phyloP scores from a whole-genome alignment of 768 basidiomycete genomes.

The Austroboletus festivus region DNA sequence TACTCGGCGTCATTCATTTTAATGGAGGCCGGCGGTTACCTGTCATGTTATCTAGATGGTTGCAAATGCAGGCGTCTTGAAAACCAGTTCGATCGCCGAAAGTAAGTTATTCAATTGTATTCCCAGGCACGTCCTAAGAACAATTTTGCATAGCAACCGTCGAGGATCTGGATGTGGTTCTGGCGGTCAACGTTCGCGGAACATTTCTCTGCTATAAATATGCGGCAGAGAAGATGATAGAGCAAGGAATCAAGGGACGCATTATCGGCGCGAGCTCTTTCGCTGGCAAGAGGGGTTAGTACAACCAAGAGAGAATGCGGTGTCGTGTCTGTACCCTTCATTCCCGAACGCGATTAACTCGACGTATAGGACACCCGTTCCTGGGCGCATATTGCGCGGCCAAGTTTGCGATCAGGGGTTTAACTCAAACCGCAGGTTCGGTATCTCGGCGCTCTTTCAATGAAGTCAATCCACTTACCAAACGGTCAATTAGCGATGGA shows the following conservation, averaged over 20 bases:
- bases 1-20: too few relatives aligned
- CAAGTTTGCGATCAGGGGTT: slow-evolving; percentile 43
- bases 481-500: slow-evolving; percentile 28
- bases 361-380: slow-evolving; percentile 26
- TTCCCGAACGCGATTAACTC: neutral
- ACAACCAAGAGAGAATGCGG: too few relatives aligned
- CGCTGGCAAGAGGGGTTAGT: slow-evolving; percentile 32
- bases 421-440: slow-evolving; percentile 36
- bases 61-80: slow-evolving; percentile 18
- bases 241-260: slow-evolving; percentile 40
- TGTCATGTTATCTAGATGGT: slow-evolving; percentile 12
- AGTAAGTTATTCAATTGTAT: too few relatives aligned
- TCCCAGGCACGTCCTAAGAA: too few relatives aligned
- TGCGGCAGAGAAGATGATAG: slow-evolving; percentile 43
- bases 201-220: slow-evolving; percentile 41
- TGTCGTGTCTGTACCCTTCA: neutral
- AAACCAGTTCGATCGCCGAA: slow-evolving; percentile 5
- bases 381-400: slow-evolving; percentile 33
- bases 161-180: slow-evolving; percentile 29
- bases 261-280: slow-evolving; percentile 42
- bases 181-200: slow-evolving; percentile 41
- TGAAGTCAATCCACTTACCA: too few relatives aligned
- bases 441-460: neutral
- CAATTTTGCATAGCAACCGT: slow-evolving; percentile 24
- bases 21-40: too few relatives aligned